Evolutionary conservation across 1,284 basidiomycete species (phyloP).

Genomic region (Pseudozyma thailandica): DNA sequence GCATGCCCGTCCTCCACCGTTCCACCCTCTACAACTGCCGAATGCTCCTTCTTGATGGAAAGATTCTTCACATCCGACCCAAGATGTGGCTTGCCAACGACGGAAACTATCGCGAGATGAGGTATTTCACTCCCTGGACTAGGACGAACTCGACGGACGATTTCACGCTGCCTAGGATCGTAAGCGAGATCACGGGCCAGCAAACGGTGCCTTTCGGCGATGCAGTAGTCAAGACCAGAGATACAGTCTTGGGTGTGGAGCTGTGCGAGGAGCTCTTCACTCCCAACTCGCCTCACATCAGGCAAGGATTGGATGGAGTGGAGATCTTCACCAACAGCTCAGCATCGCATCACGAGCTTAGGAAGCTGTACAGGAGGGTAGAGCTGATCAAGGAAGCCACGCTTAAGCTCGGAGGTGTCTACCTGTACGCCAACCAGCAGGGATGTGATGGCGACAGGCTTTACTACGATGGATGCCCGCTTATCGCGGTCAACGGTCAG

Average conservation of each 20-base stretch:
- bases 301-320: conserved; percentile 96
- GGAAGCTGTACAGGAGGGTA: conserved; percentile 89
- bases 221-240: conserved; percentile 88
- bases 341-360: conserved; percentile 94
- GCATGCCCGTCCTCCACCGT: conserved; percentile 86
- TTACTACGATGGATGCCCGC: conserved; percentile 96
- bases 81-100: conserved; percentile 99
- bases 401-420: conserved; percentile 93
- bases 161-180: conserved; percentile 86
- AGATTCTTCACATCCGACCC: conserved; percentile 91
- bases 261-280: conserved; percentile 98
- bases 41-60: conserved; percentile 83
- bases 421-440: conserved; percentile 98
- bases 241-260: conserved; percentile 95
- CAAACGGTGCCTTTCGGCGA: conserved; percentile 95
- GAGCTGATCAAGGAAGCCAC: conserved; percentile 98
- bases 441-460: conserved; percentile 97
- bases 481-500: conserved; percentile 93
- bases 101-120: conserved; percentile 94
- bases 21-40: conserved; percentile 98
- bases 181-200: conserved; percentile 88
- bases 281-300: conserved; percentile 91
- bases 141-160: conserved; percentile 88
- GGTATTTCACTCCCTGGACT: conserved; percentile 95
- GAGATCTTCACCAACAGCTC: conserved; percentile 99